These are phyloP conservation scores for Lepidium aucheri DNA, from an alignment of 345 rosid genomes.

Conservation along the genomic window DNA sequence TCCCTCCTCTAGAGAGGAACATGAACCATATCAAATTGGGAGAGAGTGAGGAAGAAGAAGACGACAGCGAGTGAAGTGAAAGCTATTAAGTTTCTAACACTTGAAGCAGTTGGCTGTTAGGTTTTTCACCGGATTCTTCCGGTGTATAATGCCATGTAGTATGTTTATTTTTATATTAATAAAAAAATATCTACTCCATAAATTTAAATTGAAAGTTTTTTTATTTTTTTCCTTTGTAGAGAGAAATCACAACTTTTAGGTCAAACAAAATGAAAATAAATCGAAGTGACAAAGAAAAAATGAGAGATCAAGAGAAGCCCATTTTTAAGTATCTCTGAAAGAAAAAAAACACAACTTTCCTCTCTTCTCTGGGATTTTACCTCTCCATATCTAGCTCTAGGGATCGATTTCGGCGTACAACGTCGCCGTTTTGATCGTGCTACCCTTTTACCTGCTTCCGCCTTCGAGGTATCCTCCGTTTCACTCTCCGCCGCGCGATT, in stretches of 20 bases:
- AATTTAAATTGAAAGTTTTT: not conserved
- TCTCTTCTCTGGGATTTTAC: slow-evolving; percentile 12
- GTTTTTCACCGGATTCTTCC: not conserved
- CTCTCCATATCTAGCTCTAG: not conserved
- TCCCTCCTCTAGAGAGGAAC: slow-evolving; percentile 84
- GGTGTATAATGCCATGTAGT: slow-evolving; percentile 4
- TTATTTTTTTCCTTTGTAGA: not conserved
- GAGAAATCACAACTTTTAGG: not conserved
- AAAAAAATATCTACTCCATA: not conserved
- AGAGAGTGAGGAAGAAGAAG: slow-evolving; percentile 53
- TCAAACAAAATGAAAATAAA: slow-evolving; percentile 14
- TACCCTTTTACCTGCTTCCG: not conserved
- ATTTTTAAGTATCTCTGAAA: not conserved
- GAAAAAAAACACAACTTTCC: slow-evolving; percentile 2
- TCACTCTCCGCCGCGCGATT: slow-evolving; percentile 19
- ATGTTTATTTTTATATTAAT: not conserved
- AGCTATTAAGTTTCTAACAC: not conserved
- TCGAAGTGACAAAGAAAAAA: not conserved
- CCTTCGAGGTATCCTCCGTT: slow-evolving; percentile 22
- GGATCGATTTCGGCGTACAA: slow-evolving; percentile 4
- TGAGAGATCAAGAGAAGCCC: not conserved
- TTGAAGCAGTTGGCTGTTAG: not conserved
- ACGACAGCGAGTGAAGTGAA: slow-evolving; percentile 27
- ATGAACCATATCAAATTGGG: slow-evolving; percentile 54
- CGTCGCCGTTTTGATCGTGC: slow-evolving; percentile 8